Base-by-base conservation (phyloP, 225 moss, liverwort and hornwort species). In the Takakia lepidozioides region DNA sequence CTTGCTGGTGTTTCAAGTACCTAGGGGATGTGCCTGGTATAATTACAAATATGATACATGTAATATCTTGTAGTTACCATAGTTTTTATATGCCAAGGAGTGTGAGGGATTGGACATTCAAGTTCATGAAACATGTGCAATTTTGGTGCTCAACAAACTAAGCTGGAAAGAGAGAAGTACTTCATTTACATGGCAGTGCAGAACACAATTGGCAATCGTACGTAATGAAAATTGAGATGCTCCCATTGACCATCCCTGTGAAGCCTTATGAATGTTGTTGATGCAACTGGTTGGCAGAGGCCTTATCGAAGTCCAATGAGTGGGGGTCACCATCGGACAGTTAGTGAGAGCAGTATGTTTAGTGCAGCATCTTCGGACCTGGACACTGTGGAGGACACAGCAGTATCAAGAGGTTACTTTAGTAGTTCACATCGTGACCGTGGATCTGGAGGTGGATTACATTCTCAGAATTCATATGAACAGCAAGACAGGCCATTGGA, bases 401-500 rank as follows among this genome's bases (percentile, higher is more conserved):
- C 68, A 51, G 49, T 64, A 23, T 72, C 52, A 34, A 68, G 77
- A 48, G 45, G 72, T 40, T 24, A 73, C 26, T 50, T 62, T 18
- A 60, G 56, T 52, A 54, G 56, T 28, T 60, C 74, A 51, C 75
- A 66, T n/a, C 67, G 80, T 37, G 80, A 80, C 57, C 46, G 50
- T 18, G 58, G 79, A 25, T 52, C 69, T 57, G 74, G 92, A 23
- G 76, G 76, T 1, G 71, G 49, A 54, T 51, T 66, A 8, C 66
- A 61, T 55, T 50, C 61, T 52, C 58, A 57, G 21, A 43, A 42
- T 54, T 39, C 43, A 10, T 71, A 68, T 37, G 69, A 70, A 44
- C 63, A 63, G 19, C 88, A 88, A 48, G 81, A 84, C 42, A 75
- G 73, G 51, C 88, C 85, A 30, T 48, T 93, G 38, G 93, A 93